Evolutionary conservation across 352 stramenopile species (phyloP), one percentile per base, ranked within the genome.

Genomic region (Thalassiosira allenii): DNA sequence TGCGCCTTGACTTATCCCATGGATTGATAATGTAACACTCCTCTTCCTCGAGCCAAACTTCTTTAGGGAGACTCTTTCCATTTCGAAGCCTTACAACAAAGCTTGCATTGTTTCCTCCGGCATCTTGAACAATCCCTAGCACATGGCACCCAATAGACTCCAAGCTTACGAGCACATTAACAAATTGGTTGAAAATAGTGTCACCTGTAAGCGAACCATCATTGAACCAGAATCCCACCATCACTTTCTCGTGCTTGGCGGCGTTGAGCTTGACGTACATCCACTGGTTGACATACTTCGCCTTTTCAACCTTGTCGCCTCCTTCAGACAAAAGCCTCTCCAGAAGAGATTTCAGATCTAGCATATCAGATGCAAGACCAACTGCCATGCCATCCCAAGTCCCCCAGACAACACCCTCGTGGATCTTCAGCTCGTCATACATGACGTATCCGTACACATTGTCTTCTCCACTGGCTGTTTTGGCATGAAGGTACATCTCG

Each of bases 401-500:
- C 20, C 44, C 59, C 34, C 52, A 66, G 6, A 23, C 1, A 11
- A 75, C 30, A 6, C 54, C 66, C 30, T 66, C 17, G 3, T 57
- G 14, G 9, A 66, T 2, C 25, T 75, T 75, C 40, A 75, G 65
- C 27, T 75, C 66, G 34, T 75, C 66, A 43, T n/a, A 56, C 22
- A 54, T 23, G 0, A 75, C 1, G 23, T 30, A 30, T 11, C 49
- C 33, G 29, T 57, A 22, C 29, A 34, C 14, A 32, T 57, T 20
- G 14, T 27, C 20, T 57, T 57, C 8, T 34, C 49, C 2, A 20
- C 22, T 11, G 33, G 22, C n/a, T n/a, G n/a, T n/a, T n/a, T n/a
- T n/a, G n/a, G n/a, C n/a, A n/a, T n/a, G n/a, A n/a, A n/a, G n/a
- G n/a, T n/a, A n/a, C n/a, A n/a, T n/a, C n/a, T n/a, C n/a, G 5